phyloP scores from a whole-genome alignment of 805 yeast genomes.

The Blastobotrys peoriensis region DNA sequence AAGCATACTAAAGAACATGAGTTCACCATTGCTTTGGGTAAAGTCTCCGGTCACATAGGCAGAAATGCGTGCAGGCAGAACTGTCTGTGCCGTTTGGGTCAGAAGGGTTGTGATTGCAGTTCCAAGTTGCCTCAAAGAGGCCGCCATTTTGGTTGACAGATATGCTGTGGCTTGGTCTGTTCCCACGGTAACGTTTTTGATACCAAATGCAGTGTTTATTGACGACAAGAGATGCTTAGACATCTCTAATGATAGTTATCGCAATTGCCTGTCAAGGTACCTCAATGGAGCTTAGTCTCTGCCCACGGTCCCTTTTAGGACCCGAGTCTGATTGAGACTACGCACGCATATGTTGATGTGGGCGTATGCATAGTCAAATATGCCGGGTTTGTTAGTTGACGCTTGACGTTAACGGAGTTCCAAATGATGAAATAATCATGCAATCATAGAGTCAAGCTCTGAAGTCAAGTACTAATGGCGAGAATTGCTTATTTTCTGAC shows the following conservation, averaged over 20 bases:
- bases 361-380: conserved; percentile 24
- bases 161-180: neutral
- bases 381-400: conserved; percentile 17
- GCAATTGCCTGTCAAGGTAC: conserved; percentile 19
- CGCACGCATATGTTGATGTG: conserved; percentile 5
- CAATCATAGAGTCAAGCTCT: conserved; percentile 31
- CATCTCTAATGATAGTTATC: conserved; percentile 26
- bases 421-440: conserved; percentile 22
- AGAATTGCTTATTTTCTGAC: conserved; percentile 9
- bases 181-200: no score
- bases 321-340: conserved; percentile 2
- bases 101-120: no score
- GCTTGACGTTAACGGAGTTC: neutral
- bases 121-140: neutral
- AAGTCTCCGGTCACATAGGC: conserved; percentile 29
- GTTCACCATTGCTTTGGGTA: conserved; percentile 27
- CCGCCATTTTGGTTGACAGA: neutral
- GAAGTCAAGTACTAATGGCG: conserved; percentile 14
- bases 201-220: no score
- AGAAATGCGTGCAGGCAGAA: conserved; percentile 1
- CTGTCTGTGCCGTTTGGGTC: neutral
- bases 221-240: conserved; percentile 15
- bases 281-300: conserved; percentile 30
- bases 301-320: conserved; percentile 15
- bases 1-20: conserved; percentile 23